These are phyloP conservation scores for Xylariales sp. DNA, from an alignment of 2,329 filamentous ascomycete genomes.

Conservation along the genomic window DNA sequence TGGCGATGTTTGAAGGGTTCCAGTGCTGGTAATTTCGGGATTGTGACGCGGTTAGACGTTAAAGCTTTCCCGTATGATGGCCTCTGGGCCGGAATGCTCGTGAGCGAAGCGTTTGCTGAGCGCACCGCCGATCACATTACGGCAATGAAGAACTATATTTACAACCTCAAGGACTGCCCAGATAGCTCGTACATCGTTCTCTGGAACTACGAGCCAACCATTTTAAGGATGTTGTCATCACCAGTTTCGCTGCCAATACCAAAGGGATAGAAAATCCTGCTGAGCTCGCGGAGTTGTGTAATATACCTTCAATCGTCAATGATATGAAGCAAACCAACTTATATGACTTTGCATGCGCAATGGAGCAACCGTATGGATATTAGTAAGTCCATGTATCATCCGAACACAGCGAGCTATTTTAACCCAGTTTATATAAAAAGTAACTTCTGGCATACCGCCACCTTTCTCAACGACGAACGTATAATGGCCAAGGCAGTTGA, in stretches of 20 bases:
- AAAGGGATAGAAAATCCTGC: conserved; percentile 4
- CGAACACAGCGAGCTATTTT: background rate
- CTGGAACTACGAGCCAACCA: conserved; percentile 2
- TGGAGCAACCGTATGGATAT: background rate
- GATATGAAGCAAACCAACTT: conserved; percentile 6
- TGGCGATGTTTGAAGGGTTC: too few relatives aligned
- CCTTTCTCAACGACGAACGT: conserved; percentile 20
- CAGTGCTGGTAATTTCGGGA: too few relatives aligned
- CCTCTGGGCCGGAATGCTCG: too few relatives aligned
- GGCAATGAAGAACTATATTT: too few relatives aligned
- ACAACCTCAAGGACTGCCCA: too few relatives aligned
- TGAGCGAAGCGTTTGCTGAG: too few relatives aligned
- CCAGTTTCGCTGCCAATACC: conserved; percentile 3
- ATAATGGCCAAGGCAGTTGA: conserved; percentile 26
- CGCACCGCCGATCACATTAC: too few relatives aligned
- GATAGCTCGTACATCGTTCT: conserved; percentile 6
- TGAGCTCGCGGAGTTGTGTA: conserved; percentile 2
- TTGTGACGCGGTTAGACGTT: too few relatives aligned
- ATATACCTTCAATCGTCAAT: conserved; percentile 9
- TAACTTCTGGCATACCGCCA: conserved; percentile 17
- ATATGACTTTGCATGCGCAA: conserved; percentile 2
- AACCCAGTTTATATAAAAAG: background rate
- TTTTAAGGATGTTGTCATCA: conserved; percentile 2
- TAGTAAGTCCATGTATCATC: background rate
- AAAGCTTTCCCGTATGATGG: too few relatives aligned